phyloP scores from a whole-genome alignment of 2,329 filamentous ascomycete genomes.

The Rutstroemia sp. region DNA sequence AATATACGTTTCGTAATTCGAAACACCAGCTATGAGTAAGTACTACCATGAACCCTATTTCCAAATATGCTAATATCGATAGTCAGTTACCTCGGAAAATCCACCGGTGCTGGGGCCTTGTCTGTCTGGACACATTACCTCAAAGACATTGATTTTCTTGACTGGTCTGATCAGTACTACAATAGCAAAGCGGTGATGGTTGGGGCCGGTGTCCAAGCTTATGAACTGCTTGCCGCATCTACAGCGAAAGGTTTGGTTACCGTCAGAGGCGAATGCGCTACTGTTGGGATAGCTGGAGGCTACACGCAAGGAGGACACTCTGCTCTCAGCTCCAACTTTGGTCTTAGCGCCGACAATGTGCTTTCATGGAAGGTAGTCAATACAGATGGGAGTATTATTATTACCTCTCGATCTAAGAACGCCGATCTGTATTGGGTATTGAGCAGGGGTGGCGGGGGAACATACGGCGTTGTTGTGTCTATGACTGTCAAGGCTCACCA shows the following conservation, averaged over 20 bases:
- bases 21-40: constrained; percentile 49
- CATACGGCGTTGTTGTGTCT: constrained; percentile 48
- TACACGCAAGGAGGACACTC: constrained; percentile 54
- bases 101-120: constrained; percentile 52
- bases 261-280: constrained; percentile 47
- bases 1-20: constrained; percentile 41
- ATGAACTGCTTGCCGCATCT: constrained; percentile 38
- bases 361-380: constrained; percentile 51
- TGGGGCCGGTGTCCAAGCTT: constrained; percentile 44
- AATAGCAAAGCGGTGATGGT: constrained; percentile 44
- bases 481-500: constrained; percentile 46
- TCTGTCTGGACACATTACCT: constrained; percentile 51
- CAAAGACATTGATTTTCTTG: constrained; percentile 36
- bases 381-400: constrained; percentile 40
- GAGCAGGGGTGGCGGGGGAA: constrained; percentile 51
- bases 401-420: constrained; percentile 40
- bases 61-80: not conserved
- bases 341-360: constrained; percentile 52
- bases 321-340: constrained; percentile 44
- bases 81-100: constrained; percentile 44
- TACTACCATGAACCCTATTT: not conserved
- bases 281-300: constrained; percentile 52
- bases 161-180: constrained; percentile 37
- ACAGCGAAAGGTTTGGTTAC: constrained; percentile 36
- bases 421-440: constrained; percentile 58